Evolutionary conservation across 495 filamentous ascomycete species (phyloP).

Genomic region (Patellaria atrata): DNA sequence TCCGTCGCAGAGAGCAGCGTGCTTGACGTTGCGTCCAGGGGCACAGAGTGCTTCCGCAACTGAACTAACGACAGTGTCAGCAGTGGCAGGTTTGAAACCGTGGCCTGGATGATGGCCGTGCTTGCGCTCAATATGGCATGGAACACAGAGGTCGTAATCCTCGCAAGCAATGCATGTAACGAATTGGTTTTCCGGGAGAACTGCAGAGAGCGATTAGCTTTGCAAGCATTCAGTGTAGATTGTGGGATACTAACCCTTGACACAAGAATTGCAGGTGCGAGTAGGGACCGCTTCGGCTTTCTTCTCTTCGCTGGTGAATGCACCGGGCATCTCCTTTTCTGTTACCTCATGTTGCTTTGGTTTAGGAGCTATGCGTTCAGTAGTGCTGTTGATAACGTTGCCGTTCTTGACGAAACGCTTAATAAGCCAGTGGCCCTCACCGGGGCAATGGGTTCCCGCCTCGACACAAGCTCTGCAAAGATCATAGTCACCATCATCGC

Average conservation of each 20-base stretch:
- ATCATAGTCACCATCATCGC: slow-evolving; percentile 88
- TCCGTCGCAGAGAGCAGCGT: slow-evolving; percentile 87
- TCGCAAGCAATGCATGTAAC: slow-evolving; percentile 75
- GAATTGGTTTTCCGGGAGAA: slow-evolving; percentile 60
- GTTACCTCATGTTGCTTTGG: slow-evolving; percentile 17
- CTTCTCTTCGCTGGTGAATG: slow-evolving; percentile 28
- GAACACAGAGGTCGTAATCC: slow-evolving; percentile 82
- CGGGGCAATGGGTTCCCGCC: slow-evolving; percentile 58
- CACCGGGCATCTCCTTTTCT: slow-evolving; percentile 30
- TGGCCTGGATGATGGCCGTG: slow-evolving; percentile 94
- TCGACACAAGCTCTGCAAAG: slow-evolving; percentile 72
- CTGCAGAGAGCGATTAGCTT: slow-evolving; percentile 27
- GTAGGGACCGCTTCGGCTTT: slow-evolving; percentile 32
- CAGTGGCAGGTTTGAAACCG: slow-evolving; percentile 51
- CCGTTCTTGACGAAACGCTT: slow-evolving; percentile 73
- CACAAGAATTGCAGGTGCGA: slow-evolving; percentile 88
- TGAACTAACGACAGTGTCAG: slow-evolving; percentile 39
- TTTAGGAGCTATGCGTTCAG: slow-evolving; percentile 61
- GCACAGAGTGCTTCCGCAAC: slow-evolving; percentile 47
- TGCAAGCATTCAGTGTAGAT: slow-evolving; percentile 4
- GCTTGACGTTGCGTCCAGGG: slow-evolving; percentile 67
- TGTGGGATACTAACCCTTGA: slow-evolving; percentile 50
- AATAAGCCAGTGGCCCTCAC: slow-evolving; percentile 78
- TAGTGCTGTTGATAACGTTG: slow-evolving; percentile 66
- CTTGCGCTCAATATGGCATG: slow-evolving; percentile 56